These are phyloP conservation scores for Claviceps quebecensis DNA, from an alignment of 2,329 filamentous ascomycete genomes.

Conservation along the genomic window DNA sequence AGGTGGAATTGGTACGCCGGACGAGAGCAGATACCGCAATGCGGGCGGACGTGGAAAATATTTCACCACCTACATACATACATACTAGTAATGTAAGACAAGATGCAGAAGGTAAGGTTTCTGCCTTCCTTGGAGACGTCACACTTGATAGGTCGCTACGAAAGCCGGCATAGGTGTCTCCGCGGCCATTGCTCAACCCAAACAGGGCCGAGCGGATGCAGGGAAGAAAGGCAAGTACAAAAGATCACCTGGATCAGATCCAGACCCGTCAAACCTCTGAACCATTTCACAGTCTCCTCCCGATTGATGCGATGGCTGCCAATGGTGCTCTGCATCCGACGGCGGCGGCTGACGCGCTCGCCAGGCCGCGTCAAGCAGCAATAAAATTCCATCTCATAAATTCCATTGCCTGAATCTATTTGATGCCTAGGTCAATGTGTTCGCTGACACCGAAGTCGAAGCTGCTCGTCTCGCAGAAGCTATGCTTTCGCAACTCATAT, in stretches of 20 bases:
- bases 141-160: constrained; percentile 23
- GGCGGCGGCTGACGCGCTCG: constrained; percentile 92
- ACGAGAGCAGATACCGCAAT: neutral
- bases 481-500: constrained; percentile 97
- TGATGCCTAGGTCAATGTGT: constrained; percentile 99
- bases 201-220: constrained; percentile 38
- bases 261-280: constrained; percentile 57
- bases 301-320: constrained; percentile 91
- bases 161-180: constrained; percentile 55
- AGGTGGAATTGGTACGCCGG: too few species aligned
- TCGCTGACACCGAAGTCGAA: constrained; percentile 99
- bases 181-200: constrained; percentile 53
- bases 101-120: neutral
- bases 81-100: neutral
- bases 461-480: constrained; percentile 99
- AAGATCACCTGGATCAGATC: constrained; percentile 1
- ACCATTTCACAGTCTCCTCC: constrained; percentile 96
- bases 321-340: constrained; percentile 75
- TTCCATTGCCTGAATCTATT: constrained; percentile 98
- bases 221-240: constrained; percentile 28
- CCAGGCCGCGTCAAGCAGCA: constrained; percentile 99
- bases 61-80: neutral
- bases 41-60: neutral
- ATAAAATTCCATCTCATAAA: constrained; percentile 99
- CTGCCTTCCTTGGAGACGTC: constrained; percentile 12